Percentiles rank a stretch among this genome's conserved stretches.
phyloP scores from a whole-genome alignment of 2,329 filamentous ascomycete genomes.

The Septoria linicola region DNA sequence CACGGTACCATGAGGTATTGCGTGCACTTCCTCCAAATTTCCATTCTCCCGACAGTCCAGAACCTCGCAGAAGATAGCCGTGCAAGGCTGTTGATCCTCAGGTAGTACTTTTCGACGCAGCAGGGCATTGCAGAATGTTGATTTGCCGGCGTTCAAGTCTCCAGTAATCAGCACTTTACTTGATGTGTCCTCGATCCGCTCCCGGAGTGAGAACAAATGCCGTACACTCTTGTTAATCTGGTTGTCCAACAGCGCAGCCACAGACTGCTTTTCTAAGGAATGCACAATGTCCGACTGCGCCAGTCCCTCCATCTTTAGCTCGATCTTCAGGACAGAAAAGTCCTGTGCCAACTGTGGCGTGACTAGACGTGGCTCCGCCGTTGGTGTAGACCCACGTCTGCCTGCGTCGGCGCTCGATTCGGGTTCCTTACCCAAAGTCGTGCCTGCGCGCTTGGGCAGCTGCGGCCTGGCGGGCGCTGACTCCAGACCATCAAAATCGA shows the following conservation, averaged over 20 bases:
- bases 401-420: constrained; percentile 56
- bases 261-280: constrained; percentile 86
- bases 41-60: constrained; percentile 88
- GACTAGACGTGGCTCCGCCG: constrained; percentile 75
- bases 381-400: constrained; percentile 58
- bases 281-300: constrained; percentile 90
- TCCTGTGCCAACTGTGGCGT: constrained; percentile 92
- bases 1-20: constrained; percentile 73
- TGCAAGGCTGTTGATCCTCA: constrained; percentile 97
- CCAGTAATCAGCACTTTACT: constrained; percentile 96
- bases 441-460: constrained; percentile 67
- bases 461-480: constrained; percentile 50
- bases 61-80: constrained; percentile 97
- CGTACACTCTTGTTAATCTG: constrained; percentile 93
- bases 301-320: constrained; percentile 82
- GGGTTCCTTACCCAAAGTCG: constrained; percentile 63
- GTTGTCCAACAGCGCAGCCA: constrained; percentile 85
- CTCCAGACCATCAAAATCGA: constrained; percentile 48
- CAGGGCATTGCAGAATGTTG: constrained; percentile 97
- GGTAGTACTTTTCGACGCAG: constrained; percentile 87
- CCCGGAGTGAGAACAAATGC: constrained; percentile 80
- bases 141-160: constrained; percentile 95
- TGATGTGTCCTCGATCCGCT: constrained; percentile 93
- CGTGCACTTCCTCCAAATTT: constrained; percentile 91
- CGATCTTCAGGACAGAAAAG: constrained; percentile 91